Conservation (phyloP, 2,329 filamentous ascomycete species). For the Hypocreales sp. region DNA sequence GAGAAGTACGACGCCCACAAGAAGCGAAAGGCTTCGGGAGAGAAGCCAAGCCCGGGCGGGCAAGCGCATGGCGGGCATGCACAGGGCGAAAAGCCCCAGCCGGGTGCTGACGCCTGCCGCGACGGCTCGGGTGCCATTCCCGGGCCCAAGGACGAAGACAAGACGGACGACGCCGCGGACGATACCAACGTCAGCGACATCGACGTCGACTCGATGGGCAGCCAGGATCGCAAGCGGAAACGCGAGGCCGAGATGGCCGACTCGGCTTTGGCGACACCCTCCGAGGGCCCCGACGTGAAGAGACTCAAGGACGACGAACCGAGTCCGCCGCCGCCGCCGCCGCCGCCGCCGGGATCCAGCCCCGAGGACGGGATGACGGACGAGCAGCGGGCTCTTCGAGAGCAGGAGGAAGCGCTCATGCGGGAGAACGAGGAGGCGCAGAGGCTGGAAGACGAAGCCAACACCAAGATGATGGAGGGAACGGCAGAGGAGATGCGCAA, state of each 20-base stretch:
- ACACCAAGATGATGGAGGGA: constrained; percentile 12
- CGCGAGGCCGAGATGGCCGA: constrained; percentile 24
- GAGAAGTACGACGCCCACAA: constrained; percentile 57
- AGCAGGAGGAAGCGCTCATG: constrained; percentile 34
- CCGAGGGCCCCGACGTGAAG: constrained; percentile 41
- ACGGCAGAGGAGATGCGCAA: constrained; percentile 9
- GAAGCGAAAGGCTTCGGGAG: constrained; percentile 28
- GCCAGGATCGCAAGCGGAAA: constrained; percentile 49
- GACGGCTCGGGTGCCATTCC: constrained; percentile 5
- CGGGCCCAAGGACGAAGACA: not conserved
- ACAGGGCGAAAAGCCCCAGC: constrained; percentile 5
- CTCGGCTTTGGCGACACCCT: constrained; percentile 30
- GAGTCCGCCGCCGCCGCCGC: constrained; percentile 30
- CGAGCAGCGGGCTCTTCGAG: constrained; percentile 27
- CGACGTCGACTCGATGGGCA: constrained; percentile 26
- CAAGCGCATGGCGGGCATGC: not conserved
- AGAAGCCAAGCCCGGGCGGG: constrained; percentile 2
- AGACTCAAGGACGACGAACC: constrained; percentile 31
- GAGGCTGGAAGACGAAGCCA: constrained; percentile 31
- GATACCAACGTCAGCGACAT: constrained; percentile 24
- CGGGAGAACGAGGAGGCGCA: constrained; percentile 40
- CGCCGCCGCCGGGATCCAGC: constrained; percentile 25
- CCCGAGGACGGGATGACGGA: constrained; percentile 20
- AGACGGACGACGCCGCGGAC: constrained; percentile 16
- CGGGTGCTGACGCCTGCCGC: not conserved